These are phyloP conservation scores for Synchytrium microbalum DNA, from an alignment of 371 early-diverging fungal species.

Conservation along the genomic window DNA sequence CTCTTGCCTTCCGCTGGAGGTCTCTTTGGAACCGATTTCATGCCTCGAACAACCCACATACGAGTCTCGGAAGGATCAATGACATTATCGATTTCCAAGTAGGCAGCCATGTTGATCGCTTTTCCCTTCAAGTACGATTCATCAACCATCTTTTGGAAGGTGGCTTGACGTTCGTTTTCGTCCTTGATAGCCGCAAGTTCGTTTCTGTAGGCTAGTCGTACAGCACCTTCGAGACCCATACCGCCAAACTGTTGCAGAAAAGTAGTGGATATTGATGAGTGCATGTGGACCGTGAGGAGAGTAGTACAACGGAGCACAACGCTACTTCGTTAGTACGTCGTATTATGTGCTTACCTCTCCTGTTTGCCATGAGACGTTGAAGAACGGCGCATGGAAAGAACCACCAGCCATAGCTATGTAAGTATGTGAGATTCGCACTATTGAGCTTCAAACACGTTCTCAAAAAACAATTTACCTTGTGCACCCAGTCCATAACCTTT, in stretches of 20 bases:
- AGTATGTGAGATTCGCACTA: no score
- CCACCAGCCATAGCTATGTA: no score
- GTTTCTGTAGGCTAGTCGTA: conserved; percentile 20
- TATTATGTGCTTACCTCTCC: no score
- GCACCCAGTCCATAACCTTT: no score
- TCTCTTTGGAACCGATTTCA: no score
- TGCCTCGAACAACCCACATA: conserved; percentile 17
- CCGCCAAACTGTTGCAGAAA: conserved; percentile 23
- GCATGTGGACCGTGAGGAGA: conserved; percentile 19
- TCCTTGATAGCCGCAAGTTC: conserved; percentile 15
- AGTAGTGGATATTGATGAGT: conserved; percentile 6
- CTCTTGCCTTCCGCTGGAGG: no score
- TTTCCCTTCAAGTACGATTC: conserved; percentile 12
- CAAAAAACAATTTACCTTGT: no score
- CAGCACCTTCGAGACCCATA: conserved; percentile 26
- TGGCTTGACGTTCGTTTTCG: conserved; percentile 2
- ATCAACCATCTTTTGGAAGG: conserved; percentile 9
- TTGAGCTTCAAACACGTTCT: no score
- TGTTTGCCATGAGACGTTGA: no score
- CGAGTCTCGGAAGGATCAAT: conserved; percentile 24
- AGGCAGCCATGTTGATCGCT: conserved; percentile 15
- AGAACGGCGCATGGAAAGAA: no score
- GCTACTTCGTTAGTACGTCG: conserved; percentile 12
- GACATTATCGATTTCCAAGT: conserved; percentile 20
- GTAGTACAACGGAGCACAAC: conserved; percentile 20